Evolutionary conservation across 148 eudicot species (phyloP).

Genomic region (Rhododendron simsii): DNA sequence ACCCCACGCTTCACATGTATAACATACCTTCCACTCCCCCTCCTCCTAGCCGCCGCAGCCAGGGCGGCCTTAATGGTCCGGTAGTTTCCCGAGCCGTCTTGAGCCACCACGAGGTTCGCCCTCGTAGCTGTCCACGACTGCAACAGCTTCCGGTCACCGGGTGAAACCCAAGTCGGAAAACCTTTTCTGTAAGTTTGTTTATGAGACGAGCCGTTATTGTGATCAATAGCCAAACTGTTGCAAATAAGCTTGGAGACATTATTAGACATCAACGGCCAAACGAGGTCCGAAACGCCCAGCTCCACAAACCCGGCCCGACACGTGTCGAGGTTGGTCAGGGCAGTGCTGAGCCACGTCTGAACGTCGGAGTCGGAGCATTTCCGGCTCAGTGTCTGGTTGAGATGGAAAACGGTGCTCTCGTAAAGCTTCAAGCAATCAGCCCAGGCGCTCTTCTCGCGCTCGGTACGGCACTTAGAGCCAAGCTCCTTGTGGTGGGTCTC

Average conservation of each 20-base stretch:
- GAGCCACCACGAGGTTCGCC: constrained; percentile 44
- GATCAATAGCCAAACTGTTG: constrained; percentile 48
- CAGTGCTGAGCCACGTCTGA: constrained; percentile 75
- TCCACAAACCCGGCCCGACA: constrained; percentile 57
- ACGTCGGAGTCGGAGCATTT: constrained; percentile 30
- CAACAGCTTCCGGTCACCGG: constrained; percentile 34
- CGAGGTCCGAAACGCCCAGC: constrained; percentile 25
- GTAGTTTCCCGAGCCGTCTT: constrained; percentile 52
- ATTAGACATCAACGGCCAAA: constrained; percentile 31
- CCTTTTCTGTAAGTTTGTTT: constrained; percentile 9
- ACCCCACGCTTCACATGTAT: constrained; percentile 37
- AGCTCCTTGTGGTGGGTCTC: constrained; percentile 25
- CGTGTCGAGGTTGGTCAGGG: constrained; percentile 53
- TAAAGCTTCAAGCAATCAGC: constrained; percentile 54
- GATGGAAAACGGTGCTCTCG: constrained; percentile 41
- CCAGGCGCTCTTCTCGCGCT: constrained; percentile 44
- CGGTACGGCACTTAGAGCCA: constrained; percentile 23
- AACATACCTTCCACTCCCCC: constrained; percentile 30
- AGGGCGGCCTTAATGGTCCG: constrained; percentile 33
- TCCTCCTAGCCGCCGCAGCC: constrained; percentile 15
- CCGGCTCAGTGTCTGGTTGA: constrained; percentile 39
- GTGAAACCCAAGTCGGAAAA: constrained; percentile 39
- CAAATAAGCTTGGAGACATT: constrained; percentile 44
- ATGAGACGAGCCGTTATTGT: neutral
- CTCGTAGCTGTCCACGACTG: constrained; percentile 7